A percentile compares a stretch with the other conserved stretches of the same genome.
These are phyloP conservation scores for Cryphonectria nitschkei DNA, from an alignment of 2,329 filamentous ascomycete genomes.

Conservation along the genomic window DNA sequence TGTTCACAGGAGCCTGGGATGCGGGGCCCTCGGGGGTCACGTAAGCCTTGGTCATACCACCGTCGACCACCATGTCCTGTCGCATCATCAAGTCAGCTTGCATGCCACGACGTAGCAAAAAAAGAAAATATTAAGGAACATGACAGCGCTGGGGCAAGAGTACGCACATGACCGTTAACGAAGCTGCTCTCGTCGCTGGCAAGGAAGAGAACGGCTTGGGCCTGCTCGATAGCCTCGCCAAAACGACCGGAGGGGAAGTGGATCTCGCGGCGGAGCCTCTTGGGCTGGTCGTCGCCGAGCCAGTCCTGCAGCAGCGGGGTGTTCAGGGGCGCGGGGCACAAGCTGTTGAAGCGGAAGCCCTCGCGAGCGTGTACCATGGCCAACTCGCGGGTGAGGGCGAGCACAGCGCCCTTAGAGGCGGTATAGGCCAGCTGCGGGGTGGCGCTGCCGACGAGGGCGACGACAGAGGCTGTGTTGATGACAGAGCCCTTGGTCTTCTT, in stretches of 20 bases:
- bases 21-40: slow-evolving; percentile 67
- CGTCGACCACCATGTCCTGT: slow-evolving; percentile 92
- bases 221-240: slow-evolving; percentile 92
- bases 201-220: slow-evolving; percentile 84
- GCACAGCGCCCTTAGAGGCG: slow-evolving; percentile 88
- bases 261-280: slow-evolving; percentile 80
- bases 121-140: background rate
- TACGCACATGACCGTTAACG: slow-evolving; percentile 67
- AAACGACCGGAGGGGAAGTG: slow-evolving; percentile 90
- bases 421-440: slow-evolving; percentile 93
- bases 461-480: slow-evolving; percentile 91
- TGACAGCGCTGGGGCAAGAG: background rate
- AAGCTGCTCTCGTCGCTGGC: slow-evolving; percentile 89
- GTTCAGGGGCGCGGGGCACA: slow-evolving; percentile 91
- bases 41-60: slow-evolving; percentile 94
- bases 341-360: slow-evolving; percentile 83
- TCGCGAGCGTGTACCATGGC: slow-evolving; percentile 92
- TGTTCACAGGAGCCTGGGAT: slow-evolving; percentile 59
- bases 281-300: slow-evolving; percentile 83
- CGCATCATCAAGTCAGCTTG: slow-evolving; percentile 11
- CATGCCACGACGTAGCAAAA: background rate
- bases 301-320: slow-evolving; percentile 91
- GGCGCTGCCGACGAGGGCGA: slow-evolving; percentile 83
- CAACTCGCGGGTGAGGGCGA: slow-evolving; percentile 87
- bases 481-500: slow-evolving; percentile 79